phyloP scores from a whole-genome alignment of 805 yeast genomes.

The Lipomyces anomalus region DNA sequence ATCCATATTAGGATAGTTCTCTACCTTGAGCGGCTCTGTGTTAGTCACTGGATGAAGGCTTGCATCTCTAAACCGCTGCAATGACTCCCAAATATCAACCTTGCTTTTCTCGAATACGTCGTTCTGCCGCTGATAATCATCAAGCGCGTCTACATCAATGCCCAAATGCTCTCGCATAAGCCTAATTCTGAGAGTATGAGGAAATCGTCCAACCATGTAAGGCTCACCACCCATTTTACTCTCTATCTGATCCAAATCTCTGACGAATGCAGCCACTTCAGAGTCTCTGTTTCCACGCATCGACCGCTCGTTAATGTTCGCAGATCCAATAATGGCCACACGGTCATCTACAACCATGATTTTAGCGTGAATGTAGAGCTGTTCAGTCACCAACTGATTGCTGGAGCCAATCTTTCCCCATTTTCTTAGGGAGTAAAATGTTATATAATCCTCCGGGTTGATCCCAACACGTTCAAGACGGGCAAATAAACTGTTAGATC shows the following conservation, averaged over 20 bases:
- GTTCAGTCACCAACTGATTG: conserved; percentile 75
- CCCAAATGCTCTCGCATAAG: conserved; percentile 97
- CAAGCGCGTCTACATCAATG: conserved; percentile 80
- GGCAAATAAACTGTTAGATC: conserved; percentile 80
- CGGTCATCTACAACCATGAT: conserved; percentile 84
- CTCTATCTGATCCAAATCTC: conserved; percentile 72
- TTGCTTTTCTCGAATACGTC: conserved; percentile 16
- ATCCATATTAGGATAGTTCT: conserved; percentile 5
- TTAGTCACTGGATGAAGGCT: background rate
- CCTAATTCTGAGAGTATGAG: conserved; percentile 81
- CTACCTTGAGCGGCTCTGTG: background rate
- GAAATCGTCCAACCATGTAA: conserved; percentile 76
- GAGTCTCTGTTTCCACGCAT: conserved; percentile 93
- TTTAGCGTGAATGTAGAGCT: conserved; percentile 89
- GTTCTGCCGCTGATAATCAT: conserved; percentile 71
- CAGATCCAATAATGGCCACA: conserved; percentile 91
- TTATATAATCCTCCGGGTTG: conserved; percentile 83
- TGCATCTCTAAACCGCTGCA: conserved; percentile 7
- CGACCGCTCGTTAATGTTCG: conserved; percentile 93
- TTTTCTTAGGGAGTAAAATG: conserved; percentile 83
- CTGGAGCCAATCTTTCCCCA: conserved; percentile 90
- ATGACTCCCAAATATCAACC: conserved; percentile 15
- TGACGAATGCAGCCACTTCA: conserved; percentile 81
- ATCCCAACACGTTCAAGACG: conserved; percentile 73
- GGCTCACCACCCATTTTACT: conserved; percentile 76